These are phyloP conservation scores for Hansfordia pulvinata DNA, from an alignment of 2,329 filamentous ascomycete species.

Conservation along the genomic window DNA sequence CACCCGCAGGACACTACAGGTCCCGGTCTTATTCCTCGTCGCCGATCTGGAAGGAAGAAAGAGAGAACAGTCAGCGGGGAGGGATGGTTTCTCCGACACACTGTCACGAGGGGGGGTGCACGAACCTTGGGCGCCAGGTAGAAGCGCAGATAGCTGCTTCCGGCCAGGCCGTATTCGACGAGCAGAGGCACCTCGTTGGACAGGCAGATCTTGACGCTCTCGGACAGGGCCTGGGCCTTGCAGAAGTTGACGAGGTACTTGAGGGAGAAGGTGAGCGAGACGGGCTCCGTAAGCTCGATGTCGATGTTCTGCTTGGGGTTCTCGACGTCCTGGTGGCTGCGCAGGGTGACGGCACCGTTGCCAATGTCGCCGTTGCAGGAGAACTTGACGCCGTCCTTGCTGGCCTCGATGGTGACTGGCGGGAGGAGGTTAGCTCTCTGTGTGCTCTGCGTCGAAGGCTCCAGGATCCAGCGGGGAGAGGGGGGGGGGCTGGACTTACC, in stretches of 20 bases:
- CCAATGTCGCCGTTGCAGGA: conserved; percentile 88
- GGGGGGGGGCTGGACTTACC: conserved; percentile 41
- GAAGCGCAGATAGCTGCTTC: conserved; percentile 85
- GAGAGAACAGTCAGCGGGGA: conserved; percentile 18
- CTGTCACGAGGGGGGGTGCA: conserved; percentile 3
- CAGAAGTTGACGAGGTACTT: conserved; percentile 99
- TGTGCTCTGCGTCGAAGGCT: conserved; percentile 5
- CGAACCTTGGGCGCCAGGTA: conserved; percentile 95
- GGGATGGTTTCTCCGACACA: background rate
- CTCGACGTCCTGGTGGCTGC: conserved; percentile 77
- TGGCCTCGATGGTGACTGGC: conserved; percentile 84
- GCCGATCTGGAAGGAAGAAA: conserved; percentile 42
- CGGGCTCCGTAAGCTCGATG: conserved; percentile 84
- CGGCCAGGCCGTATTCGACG: conserved; percentile 75
- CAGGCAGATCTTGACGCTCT: conserved; percentile 77
- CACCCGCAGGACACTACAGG: conserved; percentile 4
- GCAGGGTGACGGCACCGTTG: conserved; percentile 83
- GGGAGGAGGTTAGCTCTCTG: conserved; percentile 8
- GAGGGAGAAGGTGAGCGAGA: conserved; percentile 90
- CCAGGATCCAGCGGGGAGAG: background rate
- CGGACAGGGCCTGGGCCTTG: conserved; percentile 82
- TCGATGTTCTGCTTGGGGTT: conserved; percentile 77
- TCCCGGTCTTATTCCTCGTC: conserved; percentile 39
- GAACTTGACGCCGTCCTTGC: conserved; percentile 96
- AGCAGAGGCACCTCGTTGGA: conserved; percentile 93